phyloP scores from a whole-genome alignment of 345 rosid species.

The Geranium rotundifolium region DNA sequence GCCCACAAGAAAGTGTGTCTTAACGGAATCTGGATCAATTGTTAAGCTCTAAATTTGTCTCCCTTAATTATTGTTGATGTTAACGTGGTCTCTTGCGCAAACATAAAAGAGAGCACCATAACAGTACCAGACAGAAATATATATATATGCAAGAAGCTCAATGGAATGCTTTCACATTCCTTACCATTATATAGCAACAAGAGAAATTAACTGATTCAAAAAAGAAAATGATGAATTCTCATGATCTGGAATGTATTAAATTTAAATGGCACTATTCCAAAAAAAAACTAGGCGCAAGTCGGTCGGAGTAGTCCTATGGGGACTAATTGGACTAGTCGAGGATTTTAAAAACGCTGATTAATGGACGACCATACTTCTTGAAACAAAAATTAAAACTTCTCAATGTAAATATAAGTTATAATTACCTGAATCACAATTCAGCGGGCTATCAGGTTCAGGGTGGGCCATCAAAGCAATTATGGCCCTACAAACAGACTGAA shows the following conservation, averaged over 20 bases:
- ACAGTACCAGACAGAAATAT: background rate
- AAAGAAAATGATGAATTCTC: background rate
- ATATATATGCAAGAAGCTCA: background rate
- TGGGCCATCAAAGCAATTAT: constrained; percentile 98
- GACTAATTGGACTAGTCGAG: too few species aligned
- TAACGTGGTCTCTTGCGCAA: too few species aligned
- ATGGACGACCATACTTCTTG: too few species aligned
- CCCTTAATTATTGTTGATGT: too few species aligned
- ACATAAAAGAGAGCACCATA: background rate
- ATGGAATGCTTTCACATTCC: background rate
- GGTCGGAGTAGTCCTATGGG: too few species aligned
- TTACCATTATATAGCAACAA: background rate
- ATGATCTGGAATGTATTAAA: background rate
- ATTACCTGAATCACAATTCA: constrained; percentile 93
- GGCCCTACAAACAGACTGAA: constrained; percentile 96
- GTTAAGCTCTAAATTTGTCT: too few species aligned
- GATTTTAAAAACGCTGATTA: too few species aligned
- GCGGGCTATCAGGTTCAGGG: constrained; percentile 92
- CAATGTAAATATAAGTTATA: too few species aligned
- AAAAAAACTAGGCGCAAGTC: too few species aligned
- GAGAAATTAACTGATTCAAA: background rate
- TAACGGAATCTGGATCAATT: too few species aligned
- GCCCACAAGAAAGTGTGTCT: too few species aligned
- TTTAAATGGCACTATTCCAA: too few species aligned
- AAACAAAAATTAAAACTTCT: background rate